phyloP scores from a whole-genome alignment of 2,329 filamentous ascomycete species.

The Penicillium psychrosexuale region DNA sequence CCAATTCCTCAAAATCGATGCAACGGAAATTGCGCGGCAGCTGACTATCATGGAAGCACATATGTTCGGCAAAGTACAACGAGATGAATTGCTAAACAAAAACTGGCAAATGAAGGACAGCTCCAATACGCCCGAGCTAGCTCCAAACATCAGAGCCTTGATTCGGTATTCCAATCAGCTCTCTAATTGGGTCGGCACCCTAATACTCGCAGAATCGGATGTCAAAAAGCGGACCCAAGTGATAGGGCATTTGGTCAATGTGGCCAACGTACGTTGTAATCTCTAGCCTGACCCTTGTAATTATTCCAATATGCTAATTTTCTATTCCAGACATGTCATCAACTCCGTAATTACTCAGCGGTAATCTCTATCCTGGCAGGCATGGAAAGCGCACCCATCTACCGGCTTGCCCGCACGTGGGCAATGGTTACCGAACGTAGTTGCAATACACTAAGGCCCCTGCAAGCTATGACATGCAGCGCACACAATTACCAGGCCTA shows the following conservation, averaged over 20 bases:
- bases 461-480: conserved; percentile 87
- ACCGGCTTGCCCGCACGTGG: conserved; percentile 87
- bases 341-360: conserved; percentile 90
- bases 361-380: conserved; percentile 93
- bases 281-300: not conserved
- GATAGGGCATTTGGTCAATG: conserved; percentile 91
- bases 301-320: not conserved
- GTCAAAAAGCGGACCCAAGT: conserved; percentile 89
- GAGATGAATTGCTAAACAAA: conserved; percentile 89
- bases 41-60: conserved; percentile 90
- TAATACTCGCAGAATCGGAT: conserved; percentile 87
- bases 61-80: conserved; percentile 86
- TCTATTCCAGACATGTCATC: conserved; percentile 70
- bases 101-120: conserved; percentile 90
- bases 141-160: conserved; percentile 85
- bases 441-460: conserved; percentile 70
- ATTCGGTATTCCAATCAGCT: conserved; percentile 95
- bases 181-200: conserved; percentile 96
- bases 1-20: conserved; percentile 91
- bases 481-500: conserved; percentile 72
- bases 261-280: conserved; percentile 67
- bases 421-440: conserved; percentile 80
- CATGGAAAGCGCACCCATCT: conserved; percentile 84
- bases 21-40: conserved; percentile 87
- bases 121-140: conserved; percentile 61